phyloP scores from a whole-genome alignment of 192 early-diverging fungal species.

The Coemansia sp. region DNA sequence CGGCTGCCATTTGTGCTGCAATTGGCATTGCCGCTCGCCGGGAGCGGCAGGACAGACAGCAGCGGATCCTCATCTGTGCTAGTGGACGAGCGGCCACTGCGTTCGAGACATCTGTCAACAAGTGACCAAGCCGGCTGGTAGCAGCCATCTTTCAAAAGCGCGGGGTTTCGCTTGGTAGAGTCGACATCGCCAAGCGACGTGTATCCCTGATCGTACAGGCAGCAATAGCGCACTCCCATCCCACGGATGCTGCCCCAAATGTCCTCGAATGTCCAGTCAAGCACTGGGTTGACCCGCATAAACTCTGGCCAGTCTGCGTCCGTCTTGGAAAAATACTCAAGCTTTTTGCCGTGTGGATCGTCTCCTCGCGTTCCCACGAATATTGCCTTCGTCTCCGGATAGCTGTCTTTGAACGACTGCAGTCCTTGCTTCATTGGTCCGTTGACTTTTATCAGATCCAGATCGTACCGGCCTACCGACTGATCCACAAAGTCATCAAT shows the following conservation, averaged over 20 bases:
- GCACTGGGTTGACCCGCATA: conserved; percentile 88
- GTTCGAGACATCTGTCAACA: conserved; percentile 37
- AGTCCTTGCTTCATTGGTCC: conserved; percentile 81
- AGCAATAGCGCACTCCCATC: conserved; percentile 78
- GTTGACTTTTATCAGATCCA: conserved; percentile 65
- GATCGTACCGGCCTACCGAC: conserved; percentile 66
- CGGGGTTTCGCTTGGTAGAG: conserved; percentile 85
- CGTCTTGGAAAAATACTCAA: conserved; percentile 65
- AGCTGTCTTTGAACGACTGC: conserved; percentile 62
- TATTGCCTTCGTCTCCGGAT: conserved; percentile 66
- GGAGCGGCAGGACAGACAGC: conserved; percentile 62
- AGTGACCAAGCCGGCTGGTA: conserved; percentile 37
- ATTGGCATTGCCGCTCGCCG: conserved; percentile 56
- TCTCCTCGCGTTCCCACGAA: conserved; percentile 79
- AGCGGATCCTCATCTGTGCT: conserved; percentile 17
- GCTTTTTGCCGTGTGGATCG: conserved; percentile 68
- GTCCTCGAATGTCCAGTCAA: conserved; percentile 85
- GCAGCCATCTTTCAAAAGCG: conserved; percentile 57
- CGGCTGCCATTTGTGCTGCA: background rate
- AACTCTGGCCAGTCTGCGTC: conserved; percentile 89
- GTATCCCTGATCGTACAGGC: conserved; percentile 88
- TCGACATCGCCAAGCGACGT: conserved; percentile 87
- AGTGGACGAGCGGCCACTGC: conserved; percentile 40
- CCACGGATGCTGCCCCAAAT: conserved; percentile 77
- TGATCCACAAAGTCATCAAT: conserved; percentile 84